phyloP scores from a whole-genome alignment of 1,284 basidiomycete genomes.

The Apiotrichum gamsii region DNA sequence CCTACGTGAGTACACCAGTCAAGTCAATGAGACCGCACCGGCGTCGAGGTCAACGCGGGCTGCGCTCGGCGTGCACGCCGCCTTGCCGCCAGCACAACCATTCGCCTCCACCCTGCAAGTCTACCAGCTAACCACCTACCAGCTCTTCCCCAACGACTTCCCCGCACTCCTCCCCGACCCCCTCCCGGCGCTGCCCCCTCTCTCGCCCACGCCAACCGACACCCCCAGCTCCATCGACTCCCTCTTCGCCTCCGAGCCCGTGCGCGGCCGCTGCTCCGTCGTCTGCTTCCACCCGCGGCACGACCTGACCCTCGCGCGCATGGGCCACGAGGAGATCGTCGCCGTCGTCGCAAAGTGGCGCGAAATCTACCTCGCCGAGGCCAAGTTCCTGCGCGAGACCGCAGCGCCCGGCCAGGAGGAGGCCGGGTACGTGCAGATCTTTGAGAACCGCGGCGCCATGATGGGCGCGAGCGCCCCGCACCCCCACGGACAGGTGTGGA shows the following conservation, averaged over 20 bases:
- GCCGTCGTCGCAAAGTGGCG: constrained; percentile 72
- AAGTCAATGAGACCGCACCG: too few species aligned
- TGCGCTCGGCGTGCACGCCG: background rate
- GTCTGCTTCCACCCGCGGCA: constrained; percentile 84
- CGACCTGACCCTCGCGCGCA: constrained; percentile 78
- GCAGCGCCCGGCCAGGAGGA: constrained; percentile 36
- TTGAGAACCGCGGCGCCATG: constrained; percentile 90
- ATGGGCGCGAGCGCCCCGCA: constrained; percentile 98
- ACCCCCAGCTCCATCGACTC: constrained; percentile 51
- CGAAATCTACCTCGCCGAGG: constrained; percentile 59
- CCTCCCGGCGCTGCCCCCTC: constrained; percentile 23
- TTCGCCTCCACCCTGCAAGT: too few species aligned
- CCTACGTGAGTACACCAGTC: constrained; percentile 56
- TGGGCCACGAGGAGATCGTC: constrained; percentile 59
- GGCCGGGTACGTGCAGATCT: constrained; percentile 76
- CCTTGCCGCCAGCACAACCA: background rate
- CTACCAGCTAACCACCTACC: background rate
- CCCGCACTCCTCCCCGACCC: constrained; percentile 63
- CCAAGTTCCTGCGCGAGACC: constrained; percentile 40
- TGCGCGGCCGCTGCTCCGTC: constrained; percentile 82
- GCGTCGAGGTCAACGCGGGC: too few species aligned
- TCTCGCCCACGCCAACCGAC: constrained; percentile 36
- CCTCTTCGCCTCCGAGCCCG: constrained; percentile 63
- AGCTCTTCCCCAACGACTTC: constrained; percentile 75
- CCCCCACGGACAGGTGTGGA: constrained; percentile 91